Percentiles rank a stretch among this genome's conserved stretches.
Evolutionary conservation across 164 flowering plant genomes (phyloP).

Genomic region (Tetracentron sinense): DNA sequence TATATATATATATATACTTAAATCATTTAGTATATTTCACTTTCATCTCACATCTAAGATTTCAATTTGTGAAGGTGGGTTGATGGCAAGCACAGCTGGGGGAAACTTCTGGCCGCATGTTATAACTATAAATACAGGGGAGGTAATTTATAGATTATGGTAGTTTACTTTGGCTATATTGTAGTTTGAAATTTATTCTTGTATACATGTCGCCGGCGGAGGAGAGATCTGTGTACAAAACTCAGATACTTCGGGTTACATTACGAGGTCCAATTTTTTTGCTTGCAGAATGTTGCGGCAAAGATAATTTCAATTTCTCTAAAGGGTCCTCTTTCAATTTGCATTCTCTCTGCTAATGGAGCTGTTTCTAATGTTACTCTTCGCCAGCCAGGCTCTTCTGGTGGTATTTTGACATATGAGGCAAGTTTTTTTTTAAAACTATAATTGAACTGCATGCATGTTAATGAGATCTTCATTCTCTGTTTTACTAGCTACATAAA

Average conservation of each 20-base stretch:
- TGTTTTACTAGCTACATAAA: neutral
- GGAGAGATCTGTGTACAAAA: neutral
- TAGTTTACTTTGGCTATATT: neutral
- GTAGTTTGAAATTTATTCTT: neutral
- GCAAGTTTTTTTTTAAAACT: too few species aligned
- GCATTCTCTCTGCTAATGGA: slow-evolving; percentile 88
- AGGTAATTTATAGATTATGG: slow-evolving; percentile 44
- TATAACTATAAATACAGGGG: slow-evolving; percentile 69
- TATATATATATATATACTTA: neutral
- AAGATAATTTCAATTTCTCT: slow-evolving; percentile 65
- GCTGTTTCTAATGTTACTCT: slow-evolving; percentile 77
- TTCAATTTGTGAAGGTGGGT: slow-evolving; percentile 50
- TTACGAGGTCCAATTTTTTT: slow-evolving; percentile 1
- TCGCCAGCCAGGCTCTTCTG: slow-evolving; percentile 80
- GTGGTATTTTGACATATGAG: slow-evolving; percentile 82
- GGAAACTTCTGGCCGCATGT: slow-evolving; percentile 81
- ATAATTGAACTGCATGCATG: neutral
- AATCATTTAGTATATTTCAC: neutral
- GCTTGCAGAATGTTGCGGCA: slow-evolving; percentile 67
- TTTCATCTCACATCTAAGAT: slow-evolving; percentile 7
- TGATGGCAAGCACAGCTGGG: slow-evolving; percentile 59
- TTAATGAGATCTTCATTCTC: neutral
- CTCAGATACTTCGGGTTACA: neutral
- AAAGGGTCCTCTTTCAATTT: slow-evolving; percentile 66
- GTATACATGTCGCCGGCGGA: neutral